Evolutionary conservation across 2,329 filamentous ascomycete species (phyloP).

Genomic region (Alternaria sp.): DNA sequence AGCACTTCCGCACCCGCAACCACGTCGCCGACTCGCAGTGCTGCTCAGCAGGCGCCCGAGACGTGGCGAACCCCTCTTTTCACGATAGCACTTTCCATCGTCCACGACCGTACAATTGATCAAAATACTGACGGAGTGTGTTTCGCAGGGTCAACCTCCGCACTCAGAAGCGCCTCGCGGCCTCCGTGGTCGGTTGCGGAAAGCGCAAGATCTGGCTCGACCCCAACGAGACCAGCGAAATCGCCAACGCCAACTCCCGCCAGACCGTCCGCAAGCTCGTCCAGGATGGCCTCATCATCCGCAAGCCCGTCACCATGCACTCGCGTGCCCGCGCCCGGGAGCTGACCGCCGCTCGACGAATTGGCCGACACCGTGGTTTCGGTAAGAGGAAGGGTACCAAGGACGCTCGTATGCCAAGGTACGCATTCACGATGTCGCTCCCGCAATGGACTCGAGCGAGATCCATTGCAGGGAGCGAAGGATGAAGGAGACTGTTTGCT

Average conservation of each 20-base stretch:
- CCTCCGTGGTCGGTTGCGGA: conserved; percentile 97
- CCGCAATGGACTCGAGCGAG: conserved; percentile 11
- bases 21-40: conserved; percentile 28
- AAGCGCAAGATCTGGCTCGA: conserved; percentile 99
- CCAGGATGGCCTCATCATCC: conserved; percentile 99
- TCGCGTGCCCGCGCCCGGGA: conserved; percentile 95
- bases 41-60: conserved; percentile 30
- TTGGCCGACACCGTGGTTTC: conserved; percentile 97
- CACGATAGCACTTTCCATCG: conserved; percentile 25
- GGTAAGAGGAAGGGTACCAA: conserved; percentile 99
- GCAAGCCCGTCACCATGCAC: conserved; percentile 99
- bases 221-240: conserved; percentile 98
- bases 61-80: conserved; percentile 47
- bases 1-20: conserved; percentile 25
- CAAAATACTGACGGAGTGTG: conserved; percentile 39
- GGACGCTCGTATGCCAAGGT: conserved; percentile 99
- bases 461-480: conserved; percentile 7
- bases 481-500: conserved; percentile 32
- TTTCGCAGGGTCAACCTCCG: conserved; percentile 91
- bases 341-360: conserved; percentile 90
- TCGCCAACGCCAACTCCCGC: conserved; percentile 99
- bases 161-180: conserved; percentile 99
- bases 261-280: conserved; percentile 99
- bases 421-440: conserved; percentile 53
- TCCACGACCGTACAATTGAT: conserved; percentile 24